Evolutionary conservation across 176 grass and related monocot genomes (phyloP), one percentile per base, ranked within the genome.

Genomic region (Phoenix roebelenii): DNA sequence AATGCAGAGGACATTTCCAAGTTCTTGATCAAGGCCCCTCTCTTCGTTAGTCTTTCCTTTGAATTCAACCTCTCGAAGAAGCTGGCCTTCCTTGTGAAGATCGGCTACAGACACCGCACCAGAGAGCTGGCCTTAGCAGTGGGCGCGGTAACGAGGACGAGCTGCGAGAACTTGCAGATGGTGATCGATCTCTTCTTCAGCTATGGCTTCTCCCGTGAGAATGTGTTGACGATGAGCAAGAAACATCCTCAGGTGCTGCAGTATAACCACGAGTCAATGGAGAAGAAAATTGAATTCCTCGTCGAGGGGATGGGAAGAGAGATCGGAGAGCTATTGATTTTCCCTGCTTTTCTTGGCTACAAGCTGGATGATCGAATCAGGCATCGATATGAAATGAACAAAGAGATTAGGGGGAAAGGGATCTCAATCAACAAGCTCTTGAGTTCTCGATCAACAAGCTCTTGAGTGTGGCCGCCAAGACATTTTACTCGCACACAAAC

Each of bases 341-440:
- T 72, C n/a, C 70, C 70, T 2, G 70, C 70, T 30, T 73, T 73
- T 48, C 70, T 73, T 15, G 70, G 70, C 4, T 73, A 73, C 50
- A 73, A 73, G 10, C 50, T 73, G 5, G 70, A 73, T 23, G 50
- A 63, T 25, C 59, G 59, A 51, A 73, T 73, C 59, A 73, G 63
- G 70, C 35, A n/a, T n/a, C 22, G 70, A 18, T 73, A 73, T 10
- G 70, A 73, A 59, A 73, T 73, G 22, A 73, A 63, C 16, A 73
- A 53, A 26, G 19, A 49, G 4, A 18, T 49, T 17, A 63, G 70
- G 23, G 59, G 59, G 12, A 55, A 73, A n/a, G 51, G 51, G 19
- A 73, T 73, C 50, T 73, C 70, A 10, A 59, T 73, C 15, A 73
- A 73, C 50, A 73, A 73, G 70, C 70, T 73, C 25, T 15, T 73